phyloP scores from a whole-genome alignment of 306 rosid species.

The Lagenaria siceraria region DNA sequence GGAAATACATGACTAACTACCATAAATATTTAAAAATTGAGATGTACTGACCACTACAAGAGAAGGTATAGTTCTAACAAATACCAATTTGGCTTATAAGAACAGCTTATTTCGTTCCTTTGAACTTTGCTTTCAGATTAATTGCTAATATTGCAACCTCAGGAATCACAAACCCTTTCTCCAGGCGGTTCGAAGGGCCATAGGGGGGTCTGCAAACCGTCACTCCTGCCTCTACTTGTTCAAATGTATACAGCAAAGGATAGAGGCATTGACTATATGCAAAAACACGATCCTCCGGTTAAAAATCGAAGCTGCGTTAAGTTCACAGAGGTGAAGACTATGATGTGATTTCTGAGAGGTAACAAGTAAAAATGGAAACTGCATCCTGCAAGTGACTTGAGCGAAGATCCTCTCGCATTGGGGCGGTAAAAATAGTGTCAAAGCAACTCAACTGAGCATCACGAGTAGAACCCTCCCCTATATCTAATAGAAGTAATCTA shows the following conservation, averaged over 20 bases:
- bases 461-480: constrained; percentile 48
- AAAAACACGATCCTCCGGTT: background rate
- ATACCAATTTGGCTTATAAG: background rate
- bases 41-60: background rate
- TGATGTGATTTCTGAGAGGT: constrained; percentile 54
- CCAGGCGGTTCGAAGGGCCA: background rate
- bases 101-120: background rate
- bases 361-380: constrained; percentile 58
- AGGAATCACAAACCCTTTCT: background rate
- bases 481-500: constrained; percentile 47
- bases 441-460: constrained; percentile 71
- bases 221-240: background rate
- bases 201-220: background rate
- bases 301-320: background rate
- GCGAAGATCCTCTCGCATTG: constrained; percentile 68
- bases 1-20: background rate
- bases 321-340: constrained; percentile 15
- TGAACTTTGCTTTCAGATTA: background rate
- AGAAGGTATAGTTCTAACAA: background rate
- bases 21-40: background rate
- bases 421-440: constrained; percentile 61
- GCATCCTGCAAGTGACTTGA: constrained; percentile 79
- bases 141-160: background rate
- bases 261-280: background rate
- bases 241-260: background rate